Evolutionary conservation across 75 land plant species (phyloP).

Genomic region (Selaginella moellendorffii): DNA sequence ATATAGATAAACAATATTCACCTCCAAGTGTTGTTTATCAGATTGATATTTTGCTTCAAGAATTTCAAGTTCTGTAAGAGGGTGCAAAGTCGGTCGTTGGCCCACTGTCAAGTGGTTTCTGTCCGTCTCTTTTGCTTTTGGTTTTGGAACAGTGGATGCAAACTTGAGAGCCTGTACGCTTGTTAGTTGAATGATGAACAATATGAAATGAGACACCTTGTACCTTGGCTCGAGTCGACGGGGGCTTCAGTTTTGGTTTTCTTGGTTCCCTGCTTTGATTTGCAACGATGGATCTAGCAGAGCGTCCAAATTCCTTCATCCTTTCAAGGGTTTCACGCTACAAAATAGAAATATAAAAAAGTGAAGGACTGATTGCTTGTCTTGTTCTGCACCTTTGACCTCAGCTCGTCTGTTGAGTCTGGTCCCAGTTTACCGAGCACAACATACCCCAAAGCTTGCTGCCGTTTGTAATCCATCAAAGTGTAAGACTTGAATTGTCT

Average conservation of each 20-base stretch:
- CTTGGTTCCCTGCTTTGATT: slow-evolving; percentile 9
- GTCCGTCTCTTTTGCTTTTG: slow-evolving; percentile 12
- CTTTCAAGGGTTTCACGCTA: slow-evolving; percentile 16
- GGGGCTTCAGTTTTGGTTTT: slow-evolving; percentile 8
- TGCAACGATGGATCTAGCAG: slow-evolving; percentile 11
- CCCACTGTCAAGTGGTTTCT: slow-evolving; percentile 11
- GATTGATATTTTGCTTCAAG: slow-evolving; percentile 21
- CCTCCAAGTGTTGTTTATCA: slow-evolving; percentile 20
- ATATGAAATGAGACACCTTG: not conserved
- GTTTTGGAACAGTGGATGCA: slow-evolving; percentile 21
- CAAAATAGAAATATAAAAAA: no score
- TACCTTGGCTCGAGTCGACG: slow-evolving; percentile 20
- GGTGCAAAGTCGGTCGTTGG: slow-evolving; percentile 1
- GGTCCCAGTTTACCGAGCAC: slow-evolving; percentile 22
- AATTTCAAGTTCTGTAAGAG: slow-evolving; percentile 10
- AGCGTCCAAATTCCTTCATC: slow-evolving; percentile 26
- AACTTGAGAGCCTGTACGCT: slow-evolving; percentile 16
- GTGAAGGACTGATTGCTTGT: no score
- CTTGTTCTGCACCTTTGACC: slow-evolving; percentile 13
- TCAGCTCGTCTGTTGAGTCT: slow-evolving; percentile 6
- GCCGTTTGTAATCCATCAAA: slow-evolving; percentile 15
- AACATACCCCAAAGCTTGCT: slow-evolving; percentile 11
- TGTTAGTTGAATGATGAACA: not conserved
- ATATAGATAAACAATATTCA: no score
- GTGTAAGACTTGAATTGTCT: slow-evolving; percentile 20